Base-by-base conservation (phyloP, 192 early-diverging fungal genomes). In the Kappamyces sp. region DNA sequence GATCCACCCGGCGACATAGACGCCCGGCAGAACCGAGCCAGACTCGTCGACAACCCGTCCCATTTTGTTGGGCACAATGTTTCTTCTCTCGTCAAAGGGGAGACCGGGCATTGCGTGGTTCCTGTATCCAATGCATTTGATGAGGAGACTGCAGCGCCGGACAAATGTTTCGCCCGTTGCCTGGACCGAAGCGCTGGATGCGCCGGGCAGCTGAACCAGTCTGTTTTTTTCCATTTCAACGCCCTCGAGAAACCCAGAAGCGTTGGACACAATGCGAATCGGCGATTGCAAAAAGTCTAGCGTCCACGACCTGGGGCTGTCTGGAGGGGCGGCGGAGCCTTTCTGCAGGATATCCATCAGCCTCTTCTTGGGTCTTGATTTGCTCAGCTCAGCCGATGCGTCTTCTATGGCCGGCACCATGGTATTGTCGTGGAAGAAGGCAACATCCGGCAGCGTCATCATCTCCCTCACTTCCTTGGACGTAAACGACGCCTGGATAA, bases 381-480 rank as follows among this genome's bases (percentile, higher is more conserved):
- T 55, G 5, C 66, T 36, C 10, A 53, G 5, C 4, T 2, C 53
- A 5, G 73, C 57, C 32, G 66, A 42, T 13, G 66, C 61, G 5
- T 74, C 66, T 33, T 90, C 67, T 47, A 88, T 80, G 7, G 51
- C 35, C 8, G 69, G 55, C 1, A 97, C 42, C 10, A 87, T 64
- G 3, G 60, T 65, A 3, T 54, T n/a, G 62, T 97, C 89, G 52
- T 82, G 77, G 42, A 74, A 47, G 38, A 92, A 86, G 9, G 57
- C 58, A 7, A 84, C 74, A 34, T 67, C 67, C 1, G 88, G 86
- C 34, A 98, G 58, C 10, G 80, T 70, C 44, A 90, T 77, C 87
- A 95, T 91, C 64, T 98, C 96, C 8, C 96, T 85, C 12, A 98
- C 74, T 53, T 98, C 96, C 67, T 98, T 98, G 10, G 93, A 78